Percentiles rank a stretch among this genome's conserved stretches.
Evolutionary conservation across 306 rosid species (phyloP).

Genomic region (Vachellia collinsii): DNA sequence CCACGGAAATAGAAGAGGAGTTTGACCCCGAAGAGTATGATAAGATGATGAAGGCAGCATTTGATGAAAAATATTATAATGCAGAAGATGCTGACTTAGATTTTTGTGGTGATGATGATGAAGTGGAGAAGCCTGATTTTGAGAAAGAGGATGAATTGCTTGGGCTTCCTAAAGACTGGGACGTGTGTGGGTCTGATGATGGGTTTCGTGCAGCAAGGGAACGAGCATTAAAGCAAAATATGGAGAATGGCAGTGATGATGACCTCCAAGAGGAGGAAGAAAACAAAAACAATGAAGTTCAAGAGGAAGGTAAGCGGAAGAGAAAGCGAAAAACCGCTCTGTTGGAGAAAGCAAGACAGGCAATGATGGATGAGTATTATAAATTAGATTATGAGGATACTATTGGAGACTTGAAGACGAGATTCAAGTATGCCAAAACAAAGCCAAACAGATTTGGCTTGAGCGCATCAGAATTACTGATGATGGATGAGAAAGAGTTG

Average conservation of each 20-base stretch:
- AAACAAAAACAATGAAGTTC: conserved; percentile 34
- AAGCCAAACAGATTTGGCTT: conserved; percentile 72
- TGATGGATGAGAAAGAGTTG: conserved; percentile 79
- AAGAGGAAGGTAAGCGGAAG: conserved; percentile 60
- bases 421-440: conserved; percentile 89
- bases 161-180: conserved; percentile 83
- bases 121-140: conserved; percentile 79
- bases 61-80: conserved; percentile 69
- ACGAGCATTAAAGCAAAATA: conserved; percentile 52
- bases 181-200: conserved; percentile 48
- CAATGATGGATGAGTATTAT: conserved; percentile 91
- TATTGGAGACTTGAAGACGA: conserved; percentile 85
- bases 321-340: conserved; percentile 78
- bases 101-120: conserved; percentile 59
- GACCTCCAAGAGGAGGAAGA: conserved; percentile 42
- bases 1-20: conserved; percentile 74
- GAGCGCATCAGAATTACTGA: conserved; percentile 54
- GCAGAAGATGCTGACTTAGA: conserved; percentile 64
- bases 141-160: conserved; percentile 84
- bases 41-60: conserved; percentile 78
- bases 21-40: conserved; percentile 89
- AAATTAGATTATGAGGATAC: conserved; percentile 87
- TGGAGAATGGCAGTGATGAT: conserved; percentile 43
- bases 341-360: conserved; percentile 79
- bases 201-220: conserved; percentile 80